A percentile compares a stretch with the other conserved stretches of the same genome.
These are phyloP conservation scores for Ziziphus jujuba DNA, from an alignment of 306 rosid genomes.

Conservation along the genomic window DNA sequence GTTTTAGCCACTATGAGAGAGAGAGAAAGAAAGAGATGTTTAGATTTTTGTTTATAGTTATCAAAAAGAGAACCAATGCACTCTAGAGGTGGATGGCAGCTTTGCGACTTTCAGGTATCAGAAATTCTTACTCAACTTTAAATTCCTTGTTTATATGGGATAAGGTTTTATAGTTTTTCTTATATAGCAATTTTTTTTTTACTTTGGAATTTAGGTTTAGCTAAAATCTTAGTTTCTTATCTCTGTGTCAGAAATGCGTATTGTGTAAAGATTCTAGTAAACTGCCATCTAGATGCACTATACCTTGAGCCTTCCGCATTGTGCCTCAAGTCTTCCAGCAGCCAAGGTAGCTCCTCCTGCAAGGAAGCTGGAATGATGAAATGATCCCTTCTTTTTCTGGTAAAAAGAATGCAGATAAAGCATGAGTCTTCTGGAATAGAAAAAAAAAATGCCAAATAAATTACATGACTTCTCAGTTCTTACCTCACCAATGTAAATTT, in stretches of 20 bases:
- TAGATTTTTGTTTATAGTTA: no score
- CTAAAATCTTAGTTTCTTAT: background rate
- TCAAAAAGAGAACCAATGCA: no score
- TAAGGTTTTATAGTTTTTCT: no score
- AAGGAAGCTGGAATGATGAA: conserved; percentile 58
- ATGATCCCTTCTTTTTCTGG: conserved; percentile 44
- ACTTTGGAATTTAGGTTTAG: background rate
- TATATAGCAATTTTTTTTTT: no score
- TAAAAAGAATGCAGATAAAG: background rate
- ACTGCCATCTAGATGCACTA: background rate
- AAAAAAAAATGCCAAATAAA: background rate
- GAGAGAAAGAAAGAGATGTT: no score
- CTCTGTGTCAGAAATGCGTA: background rate
- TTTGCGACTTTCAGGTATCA: no score
- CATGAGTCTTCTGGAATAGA: background rate
- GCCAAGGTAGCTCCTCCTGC: conserved; percentile 48
- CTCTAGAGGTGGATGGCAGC: no score
- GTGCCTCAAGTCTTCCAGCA: conserved; percentile 41
- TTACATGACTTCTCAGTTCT: background rate
- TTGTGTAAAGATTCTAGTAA: background rate
- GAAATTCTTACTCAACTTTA: no score
- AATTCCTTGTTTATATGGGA: no score
- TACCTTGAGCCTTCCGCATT: conserved; percentile 43
- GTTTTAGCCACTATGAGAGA: no score
- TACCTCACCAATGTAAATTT: conserved; percentile 40